phyloP scores from a whole-genome alignment of 495 filamentous ascomycete species.

The Aspergillus ellipticus region DNA sequence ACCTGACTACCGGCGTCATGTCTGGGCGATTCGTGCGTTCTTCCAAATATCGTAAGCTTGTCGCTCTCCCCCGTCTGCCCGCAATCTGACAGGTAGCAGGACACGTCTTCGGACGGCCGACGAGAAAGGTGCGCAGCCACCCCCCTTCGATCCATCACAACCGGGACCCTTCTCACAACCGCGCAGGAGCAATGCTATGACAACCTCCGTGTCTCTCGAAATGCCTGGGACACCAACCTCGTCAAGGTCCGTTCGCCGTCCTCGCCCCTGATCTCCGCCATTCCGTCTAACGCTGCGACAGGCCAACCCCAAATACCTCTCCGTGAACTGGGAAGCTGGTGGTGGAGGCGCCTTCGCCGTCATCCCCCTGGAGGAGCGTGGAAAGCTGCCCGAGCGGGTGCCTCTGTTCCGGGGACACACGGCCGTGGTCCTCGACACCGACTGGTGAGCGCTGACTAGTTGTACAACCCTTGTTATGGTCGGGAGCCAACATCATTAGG shows the following conservation, averaged over 20 bases:
- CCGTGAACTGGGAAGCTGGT: conserved; percentile 97
- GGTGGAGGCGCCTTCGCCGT: conserved; percentile 97
- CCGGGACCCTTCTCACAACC: conserved; percentile 3
- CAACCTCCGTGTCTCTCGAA: conserved; percentile 88
- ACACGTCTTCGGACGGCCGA: conserved; percentile 94
- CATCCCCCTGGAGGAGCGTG: conserved; percentile 83
- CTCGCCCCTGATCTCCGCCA: conserved; percentile 26
- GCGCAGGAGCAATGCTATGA: conserved; percentile 87
- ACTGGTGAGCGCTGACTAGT: conserved; percentile 68
- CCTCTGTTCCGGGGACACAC: conserved; percentile 96
- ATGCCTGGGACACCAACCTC: conserved; percentile 98
- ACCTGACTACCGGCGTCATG: conserved; percentile 51
- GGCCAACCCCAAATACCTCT: conserved; percentile 93
- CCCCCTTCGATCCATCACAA: neutral
- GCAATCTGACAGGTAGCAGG: conserved; percentile 53
- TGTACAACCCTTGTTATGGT: neutral
- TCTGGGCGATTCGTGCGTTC: conserved; percentile 95
- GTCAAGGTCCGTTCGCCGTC: conserved; percentile 65
- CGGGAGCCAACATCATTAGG: conserved; percentile 50
- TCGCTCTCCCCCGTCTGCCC: conserved; percentile 23
- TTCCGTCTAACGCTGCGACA: conserved; percentile 36
- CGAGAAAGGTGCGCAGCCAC: conserved; percentile 67
- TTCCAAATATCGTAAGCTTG: conserved; percentile 91
- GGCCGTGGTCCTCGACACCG: conserved; percentile 91
- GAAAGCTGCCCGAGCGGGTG: conserved; percentile 85